Conservation (phyloP, 2,329 filamentous ascomycete species). For the Trichothecium sympodiale region DNA sequence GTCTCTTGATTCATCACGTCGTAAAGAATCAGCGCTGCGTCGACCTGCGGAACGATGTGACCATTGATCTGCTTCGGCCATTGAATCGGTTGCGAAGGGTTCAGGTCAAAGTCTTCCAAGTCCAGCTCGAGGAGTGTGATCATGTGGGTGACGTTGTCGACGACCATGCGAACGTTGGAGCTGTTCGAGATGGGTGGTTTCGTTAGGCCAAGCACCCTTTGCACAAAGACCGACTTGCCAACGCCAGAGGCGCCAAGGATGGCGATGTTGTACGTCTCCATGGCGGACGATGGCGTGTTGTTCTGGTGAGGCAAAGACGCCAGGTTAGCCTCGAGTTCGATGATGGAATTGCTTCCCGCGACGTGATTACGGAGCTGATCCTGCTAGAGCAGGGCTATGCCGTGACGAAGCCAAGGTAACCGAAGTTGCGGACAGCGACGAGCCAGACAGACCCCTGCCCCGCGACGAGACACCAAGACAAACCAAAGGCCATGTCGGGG, state of each 20-base stretch:
- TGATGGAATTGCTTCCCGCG: too few relatives aligned
- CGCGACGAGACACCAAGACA: too few relatives aligned
- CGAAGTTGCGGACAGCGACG: too few relatives aligned
- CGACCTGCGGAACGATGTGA: slow-evolving; percentile 60
- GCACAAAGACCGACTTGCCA: slow-evolving; percentile 59
- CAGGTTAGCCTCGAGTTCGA: not conserved
- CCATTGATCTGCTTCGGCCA: slow-evolving; percentile 62
- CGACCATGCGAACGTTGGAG: slow-evolving; percentile 43
- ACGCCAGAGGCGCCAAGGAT: slow-evolving; percentile 56
- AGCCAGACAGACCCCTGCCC: too few relatives aligned
- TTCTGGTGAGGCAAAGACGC: slow-evolving; percentile 1
- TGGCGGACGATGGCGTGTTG: slow-evolving; percentile 18
- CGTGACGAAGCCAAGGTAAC: too few relatives aligned
- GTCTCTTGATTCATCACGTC: slow-evolving; percentile 73
- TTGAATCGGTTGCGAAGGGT: slow-evolving; percentile 44
- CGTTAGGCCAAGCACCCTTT: slow-evolving; percentile 46
- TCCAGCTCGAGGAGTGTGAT: slow-evolving; percentile 57
- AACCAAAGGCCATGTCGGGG: too few relatives aligned
- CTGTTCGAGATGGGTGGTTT: slow-evolving; percentile 41
- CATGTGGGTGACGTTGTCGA: slow-evolving; percentile 46
- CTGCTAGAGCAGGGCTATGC: too few relatives aligned
- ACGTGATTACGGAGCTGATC: too few relatives aligned
- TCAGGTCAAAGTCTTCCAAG: slow-evolving; percentile 52
- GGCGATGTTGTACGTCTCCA: slow-evolving; percentile 54
- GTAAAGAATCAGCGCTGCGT: slow-evolving; percentile 79